Conservation (phyloP, 768 basidiomycete genomes). For the Pleurotus tuoliensis region DNA sequence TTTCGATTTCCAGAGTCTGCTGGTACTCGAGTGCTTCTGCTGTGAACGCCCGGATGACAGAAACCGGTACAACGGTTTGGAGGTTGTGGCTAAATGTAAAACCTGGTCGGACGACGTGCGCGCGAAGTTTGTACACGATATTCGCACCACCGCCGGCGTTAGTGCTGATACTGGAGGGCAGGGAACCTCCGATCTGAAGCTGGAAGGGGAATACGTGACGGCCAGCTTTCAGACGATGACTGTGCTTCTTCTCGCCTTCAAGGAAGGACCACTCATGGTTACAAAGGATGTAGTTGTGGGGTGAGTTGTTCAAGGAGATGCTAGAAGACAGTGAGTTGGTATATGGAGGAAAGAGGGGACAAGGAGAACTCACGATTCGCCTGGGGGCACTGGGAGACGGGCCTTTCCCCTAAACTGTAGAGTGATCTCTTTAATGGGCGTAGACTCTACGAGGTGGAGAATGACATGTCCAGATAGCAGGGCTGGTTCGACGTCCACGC, state of each 20-base stretch:
- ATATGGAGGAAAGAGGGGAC: slow-evolving; percentile 8
- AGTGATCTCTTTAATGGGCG: slow-evolving; percentile 79
- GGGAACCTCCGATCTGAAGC: slow-evolving; percentile 76
- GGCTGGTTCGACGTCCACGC: slow-evolving; percentile 79
- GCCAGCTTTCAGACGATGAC: slow-evolving; percentile 94
- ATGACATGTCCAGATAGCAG: slow-evolving; percentile 78
- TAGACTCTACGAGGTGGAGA: slow-evolving; percentile 76
- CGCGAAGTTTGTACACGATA: slow-evolving; percentile 87
- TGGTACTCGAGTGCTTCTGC: slow-evolving; percentile 91
- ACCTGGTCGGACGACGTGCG: slow-evolving; percentile 74
- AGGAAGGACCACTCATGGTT: slow-evolving; percentile 93
- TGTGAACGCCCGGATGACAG: slow-evolving; percentile 69
- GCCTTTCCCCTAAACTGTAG: slow-evolving; percentile 85
- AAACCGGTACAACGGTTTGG: slow-evolving; percentile 55
- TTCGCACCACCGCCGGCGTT: slow-evolving; percentile 53
- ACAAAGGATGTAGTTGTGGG: slow-evolving; percentile 60
- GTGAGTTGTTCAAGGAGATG: slow-evolving; percentile 37
- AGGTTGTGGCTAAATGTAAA: slow-evolving; percentile 58
- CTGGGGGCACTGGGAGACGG: slow-evolving; percentile 52
- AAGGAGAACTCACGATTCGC: slow-evolving; percentile 51
- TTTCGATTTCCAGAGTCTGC: slow-evolving; percentile 92
- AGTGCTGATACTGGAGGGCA: slow-evolving; percentile 75
- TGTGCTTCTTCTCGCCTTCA: slow-evolving; percentile 71
- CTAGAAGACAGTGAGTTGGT: slow-evolving; percentile 21
- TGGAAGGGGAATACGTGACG: slow-evolving; percentile 91